Evolutionary conservation across 345 rosid species (phyloP), one percentile per base, ranked within the genome.

Genomic region (Pistacia atlantica): DNA sequence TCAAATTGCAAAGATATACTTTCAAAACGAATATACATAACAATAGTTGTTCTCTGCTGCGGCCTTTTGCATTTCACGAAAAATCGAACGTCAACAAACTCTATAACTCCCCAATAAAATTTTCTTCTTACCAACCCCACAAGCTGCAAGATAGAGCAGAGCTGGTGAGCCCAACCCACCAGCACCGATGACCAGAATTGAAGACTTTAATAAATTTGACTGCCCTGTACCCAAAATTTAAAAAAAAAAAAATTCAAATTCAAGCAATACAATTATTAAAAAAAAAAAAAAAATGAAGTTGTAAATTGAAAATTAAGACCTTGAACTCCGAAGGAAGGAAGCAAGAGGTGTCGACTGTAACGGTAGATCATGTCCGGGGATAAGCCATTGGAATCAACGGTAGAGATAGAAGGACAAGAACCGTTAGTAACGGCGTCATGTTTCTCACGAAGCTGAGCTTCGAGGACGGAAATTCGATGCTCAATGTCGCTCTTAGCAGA

Each of bases 131-230:
- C 99, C 99, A 75, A 92, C 92, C 69, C 98, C 98, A 78, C 89
- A 91, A 63, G 97, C 98, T 45, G 97, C 99, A 3, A 95, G 95
- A 88, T 93, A 95, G 59, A 93, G 62, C 66, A 93, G 82, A 42
- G 95, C 98, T 6, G 98, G 98, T 37, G 98, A 92, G 73, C 98
- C 99, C 67, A 95, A 81, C 5, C 98, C 99, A 81, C 99, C 99
- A 55, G 99, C 98, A 81, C 99, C 99, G 49, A 95, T 87, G 11
- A 95, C 95, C 73, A 95, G 81, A 74, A 95, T 77, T 0, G 98
- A 93, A 25, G 97, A 92, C 76, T 93, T 93, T 83, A 88, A 77
- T 4, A 95, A 89, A 74, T 88, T 93, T 67, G 96, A 84, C 80
- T 95, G 99, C 72, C 84, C 98, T 93, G 72, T 25, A 82, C 33